A percentile compares a stretch with the other conserved stretches of the same genome.
phyloP scores from a whole-genome alignment of 176 grass and related monocot genomes.

The Cymbopogon citratus region DNA sequence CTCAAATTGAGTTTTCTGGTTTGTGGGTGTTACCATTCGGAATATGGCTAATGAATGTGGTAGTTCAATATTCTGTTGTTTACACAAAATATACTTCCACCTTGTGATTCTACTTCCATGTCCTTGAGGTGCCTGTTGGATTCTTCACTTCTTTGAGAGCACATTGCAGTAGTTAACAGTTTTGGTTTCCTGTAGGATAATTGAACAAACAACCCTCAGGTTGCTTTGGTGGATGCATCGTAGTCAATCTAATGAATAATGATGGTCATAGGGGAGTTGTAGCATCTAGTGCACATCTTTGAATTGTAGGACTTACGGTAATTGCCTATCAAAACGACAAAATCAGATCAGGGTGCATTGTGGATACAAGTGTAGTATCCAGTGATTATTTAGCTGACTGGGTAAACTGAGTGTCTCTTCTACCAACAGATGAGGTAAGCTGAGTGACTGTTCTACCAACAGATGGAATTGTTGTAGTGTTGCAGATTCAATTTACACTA shows the following conservation, averaged over 20 bases:
- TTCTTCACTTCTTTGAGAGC: background rate
- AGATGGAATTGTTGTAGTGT: background rate
- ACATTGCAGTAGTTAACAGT: background rate
- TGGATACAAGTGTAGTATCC: background rate
- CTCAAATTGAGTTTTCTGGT: background rate
- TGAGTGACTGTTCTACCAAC: background rate
- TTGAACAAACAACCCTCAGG: background rate
- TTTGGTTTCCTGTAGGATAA: background rate
- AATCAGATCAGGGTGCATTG: background rate
- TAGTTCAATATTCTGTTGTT: background rate
- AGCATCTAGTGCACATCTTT: background rate
- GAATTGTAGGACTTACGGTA: background rate
- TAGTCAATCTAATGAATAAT: background rate
- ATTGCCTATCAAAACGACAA: background rate
- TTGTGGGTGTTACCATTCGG: background rate
- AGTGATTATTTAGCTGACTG: background rate
- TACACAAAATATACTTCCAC: background rate
- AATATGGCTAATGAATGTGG: background rate
- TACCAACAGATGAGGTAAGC: background rate
- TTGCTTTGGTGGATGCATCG: background rate
- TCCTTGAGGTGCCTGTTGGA: background rate
- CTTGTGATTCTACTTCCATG: background rate
- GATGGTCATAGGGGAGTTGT: background rate
- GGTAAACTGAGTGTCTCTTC: background rate
- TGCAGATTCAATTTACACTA: background rate